phyloP scores from a whole-genome alignment of 2,329 filamentous ascomycete genomes.

The Trichoderma cornu-damae region DNA sequence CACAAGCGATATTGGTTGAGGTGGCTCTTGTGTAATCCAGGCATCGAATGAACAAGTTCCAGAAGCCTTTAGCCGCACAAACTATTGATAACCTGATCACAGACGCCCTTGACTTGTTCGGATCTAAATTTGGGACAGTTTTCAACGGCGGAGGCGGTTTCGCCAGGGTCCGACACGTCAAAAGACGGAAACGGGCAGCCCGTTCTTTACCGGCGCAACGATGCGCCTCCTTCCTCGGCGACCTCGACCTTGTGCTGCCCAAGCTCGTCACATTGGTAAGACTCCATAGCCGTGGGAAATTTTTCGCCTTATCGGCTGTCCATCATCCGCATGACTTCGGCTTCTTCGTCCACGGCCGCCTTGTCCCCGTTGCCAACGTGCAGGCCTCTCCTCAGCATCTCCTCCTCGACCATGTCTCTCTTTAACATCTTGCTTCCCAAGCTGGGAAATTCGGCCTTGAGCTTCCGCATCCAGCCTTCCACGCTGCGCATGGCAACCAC shows the following conservation, averaged over 20 bases:
- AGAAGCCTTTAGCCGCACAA: not conserved
- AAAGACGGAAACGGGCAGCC: not conserved
- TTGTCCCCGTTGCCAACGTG: constrained; percentile 28
- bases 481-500: constrained; percentile 81
- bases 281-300: not conserved
- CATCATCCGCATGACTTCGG: constrained; percentile 40
- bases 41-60: too few relatives aligned
- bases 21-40: not conserved
- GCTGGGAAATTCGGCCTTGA: constrained; percentile 52
- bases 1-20: not conserved
- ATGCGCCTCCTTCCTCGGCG: too few relatives aligned
- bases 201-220: too few relatives aligned
- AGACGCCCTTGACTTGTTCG: too few relatives aligned
- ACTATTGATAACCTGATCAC: too few relatives aligned
- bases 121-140: too few relatives aligned
- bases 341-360: constrained; percentile 37
- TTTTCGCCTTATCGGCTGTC: constrained; percentile 27
- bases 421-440: constrained; percentile 50
- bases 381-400: constrained; percentile 52
- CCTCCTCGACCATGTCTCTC: constrained; percentile 51
- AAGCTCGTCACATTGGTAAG: not conserved
- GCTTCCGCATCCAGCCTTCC: constrained; percentile 60
- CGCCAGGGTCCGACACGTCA: too few relatives aligned
- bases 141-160: too few relatives aligned
- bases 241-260: not conserved